Conservation (phyloP, 148 eudicot genomes). For the Silene conica region DNA sequence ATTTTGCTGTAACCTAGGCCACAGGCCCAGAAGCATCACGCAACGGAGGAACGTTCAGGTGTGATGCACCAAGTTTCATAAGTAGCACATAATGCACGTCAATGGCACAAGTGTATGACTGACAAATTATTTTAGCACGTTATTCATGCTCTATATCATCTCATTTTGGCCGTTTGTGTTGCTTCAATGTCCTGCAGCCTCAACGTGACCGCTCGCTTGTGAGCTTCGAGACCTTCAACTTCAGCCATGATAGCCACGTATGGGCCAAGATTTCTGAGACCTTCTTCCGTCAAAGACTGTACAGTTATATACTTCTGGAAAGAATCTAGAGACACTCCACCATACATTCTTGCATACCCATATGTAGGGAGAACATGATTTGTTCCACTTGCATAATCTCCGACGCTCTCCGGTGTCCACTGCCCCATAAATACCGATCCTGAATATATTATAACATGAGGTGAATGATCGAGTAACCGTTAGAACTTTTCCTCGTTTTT, state of each 20-base stretch:
- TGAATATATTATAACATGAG: slow-evolving; percentile 18
- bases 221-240: slow-evolving; percentile 94
- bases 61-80: not conserved
- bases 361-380: slow-evolving; percentile 98
- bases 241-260: slow-evolving; percentile 91
- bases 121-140: not conserved
- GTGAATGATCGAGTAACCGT: not conserved
- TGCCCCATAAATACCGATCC: slow-evolving; percentile 95
- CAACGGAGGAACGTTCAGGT: too few relatives aligned
- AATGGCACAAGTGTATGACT: slow-evolving; percentile 1
- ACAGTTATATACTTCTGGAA: slow-evolving; percentile 92
- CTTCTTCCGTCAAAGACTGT: slow-evolving; percentile 94
- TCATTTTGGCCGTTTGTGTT: slow-evolving; percentile 30
- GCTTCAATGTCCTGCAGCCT: slow-evolving; percentile 66
- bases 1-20: too few relatives aligned
- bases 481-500: not conserved
- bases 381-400: slow-evolving; percentile 98
- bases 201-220: slow-evolving; percentile 60
- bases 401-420: slow-evolving; percentile 99
- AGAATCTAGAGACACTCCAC: slow-evolving; percentile 93
- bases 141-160: slow-evolving; percentile 6
- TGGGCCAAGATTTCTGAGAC: slow-evolving; percentile 68
- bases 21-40: too few relatives aligned
- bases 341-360: slow-evolving; percentile 91
- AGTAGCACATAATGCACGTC: not conserved